These are phyloP conservation scores for Polygonum aviculare DNA, from an alignment of 148 eudicot species.

Conservation along the genomic window DNA sequence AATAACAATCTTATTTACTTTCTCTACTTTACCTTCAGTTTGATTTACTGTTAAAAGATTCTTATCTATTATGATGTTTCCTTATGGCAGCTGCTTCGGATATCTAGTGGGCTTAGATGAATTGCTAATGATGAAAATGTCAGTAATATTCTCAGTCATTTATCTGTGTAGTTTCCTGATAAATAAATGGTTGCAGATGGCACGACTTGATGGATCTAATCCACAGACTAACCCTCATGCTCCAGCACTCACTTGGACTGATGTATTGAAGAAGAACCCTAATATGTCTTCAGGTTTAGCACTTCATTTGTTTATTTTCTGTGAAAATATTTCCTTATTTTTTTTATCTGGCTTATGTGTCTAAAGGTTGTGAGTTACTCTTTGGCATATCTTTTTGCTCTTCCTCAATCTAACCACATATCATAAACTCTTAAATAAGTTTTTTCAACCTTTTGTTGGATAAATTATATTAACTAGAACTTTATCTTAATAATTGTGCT, in stretches of 20 bases:
- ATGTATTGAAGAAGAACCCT: slow-evolving; percentile 55
- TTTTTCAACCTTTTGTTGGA: background rate
- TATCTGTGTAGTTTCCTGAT: background rate
- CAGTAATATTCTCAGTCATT: background rate
- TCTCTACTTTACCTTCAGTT: background rate
- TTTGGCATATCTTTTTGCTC: background rate
- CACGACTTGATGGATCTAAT: slow-evolving; percentile 66
- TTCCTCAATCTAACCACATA: background rate
- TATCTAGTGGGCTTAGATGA: background rate
- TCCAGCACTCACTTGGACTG: slow-evolving; percentile 63
- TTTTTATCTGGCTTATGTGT: background rate
- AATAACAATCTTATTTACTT: background rate
- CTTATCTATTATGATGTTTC: background rate
- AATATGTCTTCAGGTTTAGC: slow-evolving; percentile 27
- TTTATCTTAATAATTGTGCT: background rate
- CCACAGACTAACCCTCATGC: slow-evolving; percentile 50
- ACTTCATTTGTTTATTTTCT: background rate
- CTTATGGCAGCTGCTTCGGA: background rate
- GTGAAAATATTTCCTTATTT: background rate
- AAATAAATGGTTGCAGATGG: slow-evolving; percentile 45
- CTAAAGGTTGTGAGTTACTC: background rate
- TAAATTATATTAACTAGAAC: background rate
- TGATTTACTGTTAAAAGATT: background rate
- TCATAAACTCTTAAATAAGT: background rate
- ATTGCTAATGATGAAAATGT: background rate